Conservation (phyloP, 2,329 filamentous ascomycete species). For the Ophiostoma sp. region DNA sequence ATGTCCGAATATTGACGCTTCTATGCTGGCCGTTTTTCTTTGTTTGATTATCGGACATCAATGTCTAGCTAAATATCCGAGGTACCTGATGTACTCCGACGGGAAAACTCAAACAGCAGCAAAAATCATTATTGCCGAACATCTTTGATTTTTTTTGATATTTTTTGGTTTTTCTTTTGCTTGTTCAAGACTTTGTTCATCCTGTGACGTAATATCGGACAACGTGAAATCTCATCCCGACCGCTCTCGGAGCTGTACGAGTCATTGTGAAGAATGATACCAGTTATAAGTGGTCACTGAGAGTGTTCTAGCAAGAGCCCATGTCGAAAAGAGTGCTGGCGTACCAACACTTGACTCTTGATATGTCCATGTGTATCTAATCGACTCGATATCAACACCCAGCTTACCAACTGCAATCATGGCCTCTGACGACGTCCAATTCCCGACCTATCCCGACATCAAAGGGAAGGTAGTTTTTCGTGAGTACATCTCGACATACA, state of each 20-base stretch:
- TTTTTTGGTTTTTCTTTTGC: too few relatives aligned
- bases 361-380: too few relatives aligned
- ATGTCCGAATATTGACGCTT: too few relatives aligned
- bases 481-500: background rate
- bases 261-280: background rate
- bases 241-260: background rate
- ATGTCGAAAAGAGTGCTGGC: too few relatives aligned
- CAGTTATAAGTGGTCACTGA: background rate
- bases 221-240: background rate
- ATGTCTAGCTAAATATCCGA: background rate
- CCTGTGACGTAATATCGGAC: constrained; percentile 4
- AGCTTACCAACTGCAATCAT: background rate
- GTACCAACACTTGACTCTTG: too few relatives aligned
- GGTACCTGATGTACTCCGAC: background rate
- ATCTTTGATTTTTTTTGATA: too few relatives aligned
- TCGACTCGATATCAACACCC: background rate
- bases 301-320: too few relatives aligned
- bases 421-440: background rate
- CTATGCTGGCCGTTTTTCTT: background rate
- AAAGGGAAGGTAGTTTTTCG: background rate
- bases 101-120: background rate
- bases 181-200: too few relatives aligned
- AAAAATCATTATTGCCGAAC: background rate
- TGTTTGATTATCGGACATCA: background rate
- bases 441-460: constrained; percentile 1